These are phyloP conservation scores for Porodaedalea pini DNA, from an alignment of 1,284 basidiomycete genomes.

Conservation along the genomic window DNA sequence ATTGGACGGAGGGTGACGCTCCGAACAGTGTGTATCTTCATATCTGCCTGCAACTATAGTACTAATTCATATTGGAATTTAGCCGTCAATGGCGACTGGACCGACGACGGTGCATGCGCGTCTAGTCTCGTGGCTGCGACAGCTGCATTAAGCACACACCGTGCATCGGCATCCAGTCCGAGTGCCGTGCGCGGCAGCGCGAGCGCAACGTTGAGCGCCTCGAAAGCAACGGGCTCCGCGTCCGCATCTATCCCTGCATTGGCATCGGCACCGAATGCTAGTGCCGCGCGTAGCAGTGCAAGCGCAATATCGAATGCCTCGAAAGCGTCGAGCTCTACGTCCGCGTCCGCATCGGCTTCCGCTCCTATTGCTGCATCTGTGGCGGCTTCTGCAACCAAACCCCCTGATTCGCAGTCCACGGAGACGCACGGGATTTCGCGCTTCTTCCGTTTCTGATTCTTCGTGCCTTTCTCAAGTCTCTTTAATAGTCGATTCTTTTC, in stretches of 20 bases:
- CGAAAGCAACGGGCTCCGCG: background rate
- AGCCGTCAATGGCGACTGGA: slow-evolving; percentile 51
- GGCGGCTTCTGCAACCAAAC: background rate
- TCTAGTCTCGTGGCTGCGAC: slow-evolving; percentile 7
- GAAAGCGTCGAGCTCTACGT: background rate
- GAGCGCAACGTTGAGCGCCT: background rate
- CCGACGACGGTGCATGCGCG: slow-evolving; percentile 49
- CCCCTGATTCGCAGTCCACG: background rate
- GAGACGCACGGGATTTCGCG: background rate
- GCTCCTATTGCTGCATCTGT: background rate
- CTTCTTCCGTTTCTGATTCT: background rate
- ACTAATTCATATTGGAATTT: slow-evolving; percentile 2
- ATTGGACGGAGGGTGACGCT: slow-evolving; percentile 57
- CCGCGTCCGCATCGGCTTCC: background rate
- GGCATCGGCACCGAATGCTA: background rate
- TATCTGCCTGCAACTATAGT: background rate
- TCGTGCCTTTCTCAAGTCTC: too few relatives aligned
- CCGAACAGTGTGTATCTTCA: slow-evolving; percentile 46
- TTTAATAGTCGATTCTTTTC: too few relatives aligned
- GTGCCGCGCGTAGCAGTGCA: background rate
- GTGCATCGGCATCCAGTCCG: background rate
- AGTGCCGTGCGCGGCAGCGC: background rate
- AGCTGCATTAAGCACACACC: background rate
- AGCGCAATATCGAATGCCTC: background rate
- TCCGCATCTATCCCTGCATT: background rate